Evolutionary conservation across 257 asterid genomes (phyloP), one percentile per base, ranked within the genome.

Genomic region (Hygrophila difformis): DNA sequence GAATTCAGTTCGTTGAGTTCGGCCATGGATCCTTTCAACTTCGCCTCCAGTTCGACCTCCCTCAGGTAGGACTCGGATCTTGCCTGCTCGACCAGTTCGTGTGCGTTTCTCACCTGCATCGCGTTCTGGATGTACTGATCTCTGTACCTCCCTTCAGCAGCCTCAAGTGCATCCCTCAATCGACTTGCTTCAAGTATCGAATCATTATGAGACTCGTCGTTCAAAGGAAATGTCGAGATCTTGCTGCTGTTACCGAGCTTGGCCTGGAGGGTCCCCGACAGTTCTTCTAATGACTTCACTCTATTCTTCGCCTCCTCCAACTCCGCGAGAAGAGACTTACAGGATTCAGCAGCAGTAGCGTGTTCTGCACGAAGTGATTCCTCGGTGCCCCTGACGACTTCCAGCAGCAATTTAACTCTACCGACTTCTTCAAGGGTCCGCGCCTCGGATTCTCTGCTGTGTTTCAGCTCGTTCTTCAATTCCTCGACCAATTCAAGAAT

Each of bases 361-460:
- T 73, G 68, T 41, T 82, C 92, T 1, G 63, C 47, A n/a, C 59
- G 60, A 3, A 79, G 68, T 0, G 61, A 55, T 52, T 76, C 86
- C 64, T 73, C 85, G 1, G 72, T 56, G 38, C 39, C 58, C 70
- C 70, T 76, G 49, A 75, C 65, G 28, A 61, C 70, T 56, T 73
- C 93, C 63, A 85, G 64, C 53, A 76, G 77, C 72, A 63, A 60
- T 43, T 71, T 85, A 44, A 71, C 75, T 59, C 55, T 59, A 14
- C 75, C 54, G 14, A 71, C 55, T 69, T 77, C 88, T 65, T 80
- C 84, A 20, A 76, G 39, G 2, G 88, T 82, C 20, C 3, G 57
- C 53, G 64, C 71, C 65, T 86, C 94, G 4, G 89, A 70, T 55
- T 75, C 84, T 55, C 81, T 68, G 59, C 79, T 64, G 22, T 76